A percentile compares a stretch with the other conserved stretches of the same genome.
Conservation (phyloP, 164 flowering plant genomes). For the Hamamelis virginiana region DNA sequence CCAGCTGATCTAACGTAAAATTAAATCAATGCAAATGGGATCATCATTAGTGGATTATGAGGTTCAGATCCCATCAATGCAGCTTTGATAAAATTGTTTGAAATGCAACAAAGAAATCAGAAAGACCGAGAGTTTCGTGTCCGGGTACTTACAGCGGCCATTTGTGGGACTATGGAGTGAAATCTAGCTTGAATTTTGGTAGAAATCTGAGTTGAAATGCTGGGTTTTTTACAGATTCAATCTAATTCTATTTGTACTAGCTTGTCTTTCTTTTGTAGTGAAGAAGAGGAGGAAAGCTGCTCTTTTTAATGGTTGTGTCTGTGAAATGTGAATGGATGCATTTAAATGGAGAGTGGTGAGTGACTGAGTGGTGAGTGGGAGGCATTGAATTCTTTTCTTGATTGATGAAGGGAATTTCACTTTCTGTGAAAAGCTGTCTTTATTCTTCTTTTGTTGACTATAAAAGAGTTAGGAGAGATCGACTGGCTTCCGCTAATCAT, state of each 20-base stretch:
- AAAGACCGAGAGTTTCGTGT: neutral
- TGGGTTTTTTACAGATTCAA: too few species aligned
- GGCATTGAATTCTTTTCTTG: slow-evolving; percentile 26
- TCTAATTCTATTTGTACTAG: too few species aligned
- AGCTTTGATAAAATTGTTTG: neutral
- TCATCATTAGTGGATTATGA: too few species aligned
- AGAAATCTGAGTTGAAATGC: too few species aligned
- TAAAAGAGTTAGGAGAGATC: too few species aligned
- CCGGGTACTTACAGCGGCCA: slow-evolving; percentile 21
- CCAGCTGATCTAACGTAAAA: too few species aligned
- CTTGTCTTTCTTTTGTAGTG: too few species aligned
- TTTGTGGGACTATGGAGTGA: too few species aligned
- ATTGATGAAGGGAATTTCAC: slow-evolving; percentile 10
- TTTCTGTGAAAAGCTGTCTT: slow-evolving; percentile 3
- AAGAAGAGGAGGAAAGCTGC: neutral
- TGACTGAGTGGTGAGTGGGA: too few species aligned
- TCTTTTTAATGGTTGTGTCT: neutral
- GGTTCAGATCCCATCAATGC: too few species aligned
- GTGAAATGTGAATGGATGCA: neutral
- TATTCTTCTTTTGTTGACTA: neutral
- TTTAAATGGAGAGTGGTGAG: neutral
- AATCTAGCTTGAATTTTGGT: too few species aligned
- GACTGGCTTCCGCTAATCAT: neutral
- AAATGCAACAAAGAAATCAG: neutral
- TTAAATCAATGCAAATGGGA: too few species aligned